Percentiles rank a stretch among this genome's conserved stretches.
These are phyloP conservation scores for Lodderomyces metapsilosis DNA, from an alignment of 1,139 yeast species.

Conservation along the genomic window DNA sequence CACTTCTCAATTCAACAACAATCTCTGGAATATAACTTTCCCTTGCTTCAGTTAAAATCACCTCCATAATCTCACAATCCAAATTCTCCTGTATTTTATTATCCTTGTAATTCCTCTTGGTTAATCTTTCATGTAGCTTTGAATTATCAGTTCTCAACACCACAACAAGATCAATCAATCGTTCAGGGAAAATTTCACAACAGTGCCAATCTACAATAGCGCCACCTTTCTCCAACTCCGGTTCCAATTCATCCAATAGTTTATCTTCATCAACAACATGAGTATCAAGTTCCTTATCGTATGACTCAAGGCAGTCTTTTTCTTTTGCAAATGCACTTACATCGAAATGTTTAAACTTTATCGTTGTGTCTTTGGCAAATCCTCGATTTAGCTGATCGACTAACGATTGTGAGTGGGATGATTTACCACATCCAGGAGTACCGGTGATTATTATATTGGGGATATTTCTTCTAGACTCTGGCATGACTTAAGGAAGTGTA, in stretches of 20 bases:
- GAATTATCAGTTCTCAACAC: constrained; percentile 80
- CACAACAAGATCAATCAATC: constrained; percentile 86
- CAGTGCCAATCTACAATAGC: constrained; percentile 94
- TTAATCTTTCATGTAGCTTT: constrained; percentile 69
- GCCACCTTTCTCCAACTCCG: constrained; percentile 80
- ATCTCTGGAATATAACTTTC: constrained; percentile 78
- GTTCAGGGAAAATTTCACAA: constrained; percentile 91
- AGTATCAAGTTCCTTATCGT: constrained; percentile 81
- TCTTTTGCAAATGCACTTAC: constrained; percentile 84
- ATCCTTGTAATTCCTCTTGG: constrained; percentile 71
- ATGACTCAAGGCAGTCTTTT: constrained; percentile 75
- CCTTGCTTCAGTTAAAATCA: constrained; percentile 79
- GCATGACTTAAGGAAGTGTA: constrained; percentile 17
- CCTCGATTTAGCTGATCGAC: constrained; percentile 46
- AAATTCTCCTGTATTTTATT: constrained; percentile 85
- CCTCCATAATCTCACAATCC: constrained; percentile 97
- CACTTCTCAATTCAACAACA: constrained; percentile 76
- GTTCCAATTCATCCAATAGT: constrained; percentile 77
- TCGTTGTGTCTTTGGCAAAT: constrained; percentile 7
- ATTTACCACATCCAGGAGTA: constrained; percentile 97
- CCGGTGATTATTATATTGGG: constrained; percentile 93
- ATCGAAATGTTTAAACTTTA: constrained; percentile 52
- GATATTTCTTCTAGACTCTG: constrained; percentile 33
- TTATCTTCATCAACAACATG: constrained; percentile 92
- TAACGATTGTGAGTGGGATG: constrained; percentile 74